Evolutionary conservation across 495 filamentous ascomycete species (phyloP).

Genomic region (Daldinia vernicosa): DNA sequence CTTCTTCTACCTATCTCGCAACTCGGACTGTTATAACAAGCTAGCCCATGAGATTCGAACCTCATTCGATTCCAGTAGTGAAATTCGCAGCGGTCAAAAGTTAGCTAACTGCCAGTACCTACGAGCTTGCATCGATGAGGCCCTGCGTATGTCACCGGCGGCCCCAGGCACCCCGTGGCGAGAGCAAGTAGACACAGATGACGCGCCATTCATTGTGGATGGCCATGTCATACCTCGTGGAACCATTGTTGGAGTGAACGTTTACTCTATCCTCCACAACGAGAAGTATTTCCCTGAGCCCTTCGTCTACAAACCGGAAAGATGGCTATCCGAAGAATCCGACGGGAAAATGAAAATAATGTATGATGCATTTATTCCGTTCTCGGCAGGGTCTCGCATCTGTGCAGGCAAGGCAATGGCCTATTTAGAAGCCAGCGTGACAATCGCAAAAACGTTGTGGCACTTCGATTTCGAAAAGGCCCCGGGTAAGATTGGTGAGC

Average conservation of each 20-base stretch:
- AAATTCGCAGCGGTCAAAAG: background rate
- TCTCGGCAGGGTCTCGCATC: background rate
- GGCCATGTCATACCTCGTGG: background rate
- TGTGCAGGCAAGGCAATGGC: background rate
- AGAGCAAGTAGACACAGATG: background rate
- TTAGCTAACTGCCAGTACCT: background rate
- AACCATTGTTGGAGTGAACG: background rate
- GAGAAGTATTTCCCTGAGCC: background rate
- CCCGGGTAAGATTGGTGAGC: background rate
- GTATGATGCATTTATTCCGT: background rate
- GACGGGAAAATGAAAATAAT: background rate
- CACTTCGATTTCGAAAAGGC: background rate
- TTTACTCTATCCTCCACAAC: background rate
- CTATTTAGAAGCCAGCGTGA: background rate
- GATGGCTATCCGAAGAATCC: background rate
- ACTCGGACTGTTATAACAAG: background rate
- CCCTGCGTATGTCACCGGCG: background rate
- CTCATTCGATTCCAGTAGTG: background rate
- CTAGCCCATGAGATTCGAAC: background rate
- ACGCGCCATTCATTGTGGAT: background rate
- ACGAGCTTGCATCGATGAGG: background rate
- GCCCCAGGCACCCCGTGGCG: background rate
- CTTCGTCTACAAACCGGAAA: background rate
- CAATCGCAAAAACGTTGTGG: background rate
- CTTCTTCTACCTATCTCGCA: background rate